A percentile compares a stretch with the other conserved stretches of the same genome.
phyloP scores from a whole-genome alignment of 1,284 basidiomycete species.

The Lignosus rhinocerotis region DNA sequence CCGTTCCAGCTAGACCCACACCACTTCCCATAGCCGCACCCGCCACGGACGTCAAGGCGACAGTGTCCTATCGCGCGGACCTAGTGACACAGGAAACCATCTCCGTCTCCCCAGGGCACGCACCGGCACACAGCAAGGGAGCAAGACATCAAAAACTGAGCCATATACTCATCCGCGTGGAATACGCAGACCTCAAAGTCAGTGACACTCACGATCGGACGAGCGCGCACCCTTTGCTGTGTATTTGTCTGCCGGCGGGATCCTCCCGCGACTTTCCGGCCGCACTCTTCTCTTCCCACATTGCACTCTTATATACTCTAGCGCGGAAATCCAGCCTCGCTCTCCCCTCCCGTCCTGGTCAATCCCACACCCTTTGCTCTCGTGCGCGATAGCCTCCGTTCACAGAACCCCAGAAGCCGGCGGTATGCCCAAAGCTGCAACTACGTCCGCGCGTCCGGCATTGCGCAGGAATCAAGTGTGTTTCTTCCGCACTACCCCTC shows the following conservation, averaged over 20 bases:
- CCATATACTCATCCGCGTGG: not conserved
- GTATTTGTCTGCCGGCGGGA: conserved; percentile 17
- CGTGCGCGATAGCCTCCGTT: not conserved
- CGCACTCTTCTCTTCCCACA: conserved; percentile 21
- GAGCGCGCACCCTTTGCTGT: conserved; percentile 10
- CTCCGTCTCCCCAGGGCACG: not conserved
- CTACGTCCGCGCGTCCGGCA: conserved; percentile 52
- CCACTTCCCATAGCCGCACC: not conserved
- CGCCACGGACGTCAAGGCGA: conserved; percentile 4
- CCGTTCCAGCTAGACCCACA: not conserved
- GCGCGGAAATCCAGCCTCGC: conserved; percentile 9
- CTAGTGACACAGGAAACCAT: not conserved
- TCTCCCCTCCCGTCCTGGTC: conserved; percentile 11
- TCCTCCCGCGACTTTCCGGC: conserved; percentile 20
- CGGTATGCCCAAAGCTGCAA: conserved; percentile 64
- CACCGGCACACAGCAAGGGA: conserved; percentile 1
- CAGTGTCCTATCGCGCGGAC: not conserved
- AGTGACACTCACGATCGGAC: not conserved
- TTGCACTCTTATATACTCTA: conserved; percentile 21
- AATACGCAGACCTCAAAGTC: not conserved
- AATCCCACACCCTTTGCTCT: conserved; percentile 1
- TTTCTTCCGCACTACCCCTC: conserved; percentile 1
- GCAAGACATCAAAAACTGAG: not conserved
- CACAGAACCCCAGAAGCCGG: not conserved
- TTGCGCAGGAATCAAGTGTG: conserved; percentile 76